These are phyloP conservation scores for Hymenochaete sp. DNA, from an alignment of 1,284 basidiomycete genomes.

Conservation along the genomic window DNA sequence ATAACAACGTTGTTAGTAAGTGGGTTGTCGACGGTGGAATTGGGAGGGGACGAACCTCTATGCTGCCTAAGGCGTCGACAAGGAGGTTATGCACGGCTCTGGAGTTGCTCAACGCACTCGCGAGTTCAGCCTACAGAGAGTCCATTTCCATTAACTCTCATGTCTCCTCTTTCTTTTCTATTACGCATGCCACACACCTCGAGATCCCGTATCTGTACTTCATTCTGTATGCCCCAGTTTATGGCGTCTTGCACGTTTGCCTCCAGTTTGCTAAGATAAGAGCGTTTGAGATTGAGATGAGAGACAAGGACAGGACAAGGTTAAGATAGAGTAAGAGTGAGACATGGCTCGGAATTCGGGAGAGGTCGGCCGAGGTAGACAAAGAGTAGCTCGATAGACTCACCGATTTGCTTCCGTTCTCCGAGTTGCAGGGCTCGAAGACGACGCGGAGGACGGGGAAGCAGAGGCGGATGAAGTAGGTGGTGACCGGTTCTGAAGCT, in stretches of 20 bases:
- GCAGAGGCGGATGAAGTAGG: too few species aligned
- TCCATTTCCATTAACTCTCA: background rate
- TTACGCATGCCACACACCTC: slow-evolving; percentile 37
- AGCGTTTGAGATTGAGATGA: too few species aligned
- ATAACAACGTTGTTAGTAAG: background rate
- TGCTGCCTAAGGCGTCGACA: slow-evolving; percentile 46
- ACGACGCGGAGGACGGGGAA: too few species aligned
- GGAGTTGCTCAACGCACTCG: slow-evolving; percentile 53
- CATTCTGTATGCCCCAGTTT: slow-evolving; percentile 44
- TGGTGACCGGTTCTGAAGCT: too few species aligned
- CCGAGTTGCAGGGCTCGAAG: too few species aligned
- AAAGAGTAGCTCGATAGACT: too few species aligned
- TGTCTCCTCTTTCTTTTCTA: background rate
- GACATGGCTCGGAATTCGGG: too few species aligned
- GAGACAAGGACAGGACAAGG: too few species aligned
- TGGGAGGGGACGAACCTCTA: slow-evolving; percentile 39
- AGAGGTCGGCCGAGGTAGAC: too few species aligned
- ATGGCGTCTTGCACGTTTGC: slow-evolving; percentile 31
- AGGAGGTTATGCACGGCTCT: slow-evolving; percentile 59
- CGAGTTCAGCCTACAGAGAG: background rate
- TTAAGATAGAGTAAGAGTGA: too few species aligned
- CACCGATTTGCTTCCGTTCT: too few species aligned
- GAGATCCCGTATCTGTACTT: slow-evolving; percentile 59
- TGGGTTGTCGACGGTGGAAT: background rate
- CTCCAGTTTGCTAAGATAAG: slow-evolving; percentile 12